Evolutionary conservation across 2,329 filamentous ascomycete genomes (phyloP), one percentile per base, ranked within the genome.

Genomic region (Sarocladium kiliense): DNA sequence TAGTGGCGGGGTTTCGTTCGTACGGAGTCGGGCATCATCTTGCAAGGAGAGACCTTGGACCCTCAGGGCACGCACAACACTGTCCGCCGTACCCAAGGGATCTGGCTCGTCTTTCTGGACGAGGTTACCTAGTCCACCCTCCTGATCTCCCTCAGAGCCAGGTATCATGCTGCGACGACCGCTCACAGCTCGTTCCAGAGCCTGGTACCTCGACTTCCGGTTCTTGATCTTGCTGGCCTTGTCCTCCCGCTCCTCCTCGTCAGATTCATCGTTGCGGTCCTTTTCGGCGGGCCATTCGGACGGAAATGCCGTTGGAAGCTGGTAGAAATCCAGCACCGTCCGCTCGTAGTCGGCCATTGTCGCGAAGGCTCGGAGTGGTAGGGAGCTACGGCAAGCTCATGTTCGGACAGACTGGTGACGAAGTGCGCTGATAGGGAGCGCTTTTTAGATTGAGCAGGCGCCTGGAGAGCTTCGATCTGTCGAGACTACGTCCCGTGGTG

Each of bases 51-150:
- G 70, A 2, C 91, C 91, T 59, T 88, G 77, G 60, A 87, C 81
- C 66, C 87, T 86, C 64, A 99, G 73, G 36, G 90, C 84, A 63
- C 86, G 81, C 54, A 97, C 85, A 7, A 99, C 92, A 66, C 91
- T 97, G 56, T 93, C 88, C 1, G 87, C 86, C 54, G 85, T 85
- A n/a, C 94, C 94, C 54, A 99, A 72, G 3, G 94, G 91, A 72
- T 99, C 94, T 2, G 90, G 83, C 70, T 99, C 95, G 68, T 99
- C 94, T 67, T 88, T 88, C 66, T 94, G 89, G 27, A 96, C 89
- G 58, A 93, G 73, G 63, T 86, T 94, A 60, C 89, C 87, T 45
- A 87, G 77, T 27, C 86, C 87, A 65, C 84, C 82, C 58, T 71
- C 75, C 51, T 80, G 50, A 41, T 41, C 81, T 65, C 81, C 85